These are phyloP conservation scores for Pigoraptor vietnamica DNA, from an alignment of 78 protist species.

Conservation along the genomic window DNA sequence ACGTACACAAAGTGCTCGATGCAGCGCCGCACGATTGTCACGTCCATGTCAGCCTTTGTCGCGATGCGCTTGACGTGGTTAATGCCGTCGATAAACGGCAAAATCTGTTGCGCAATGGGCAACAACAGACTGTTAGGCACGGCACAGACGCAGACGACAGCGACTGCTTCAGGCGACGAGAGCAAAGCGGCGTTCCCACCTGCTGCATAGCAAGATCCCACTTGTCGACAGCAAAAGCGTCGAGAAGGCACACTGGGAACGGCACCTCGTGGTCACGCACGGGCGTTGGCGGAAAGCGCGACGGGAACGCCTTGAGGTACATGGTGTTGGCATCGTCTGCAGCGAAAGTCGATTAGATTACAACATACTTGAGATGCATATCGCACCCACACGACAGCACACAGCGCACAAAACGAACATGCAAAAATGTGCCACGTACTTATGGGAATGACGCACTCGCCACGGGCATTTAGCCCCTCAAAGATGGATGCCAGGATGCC, in stretches of 20 bases:
- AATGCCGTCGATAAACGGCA: conserved; percentile 55
- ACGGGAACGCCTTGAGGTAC: conserved; percentile 23
- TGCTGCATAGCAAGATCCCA: conserved; percentile 4
- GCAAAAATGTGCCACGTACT: not conserved
- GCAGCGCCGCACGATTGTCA: conserved; percentile 31
- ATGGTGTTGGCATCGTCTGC: conserved; percentile 1
- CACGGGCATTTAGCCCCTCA: conserved; percentile 18
- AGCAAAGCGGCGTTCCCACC: not conserved
- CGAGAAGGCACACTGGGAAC: not conserved
- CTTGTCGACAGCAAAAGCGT: not conserved
- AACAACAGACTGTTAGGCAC: not conserved
- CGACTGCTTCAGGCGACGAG: too few species aligned
- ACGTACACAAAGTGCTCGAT: conserved; percentile 48
- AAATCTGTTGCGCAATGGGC: conserved; percentile 34
- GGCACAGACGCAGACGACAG: not conserved
- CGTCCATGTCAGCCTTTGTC: conserved; percentile 34
- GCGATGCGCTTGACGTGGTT: conserved; percentile 44
- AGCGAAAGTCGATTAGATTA: not conserved
- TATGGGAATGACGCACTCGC: not conserved
- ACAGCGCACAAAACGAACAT: not conserved
- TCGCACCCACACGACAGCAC: not conserved
- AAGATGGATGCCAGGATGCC: not conserved
- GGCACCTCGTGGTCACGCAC: conserved; percentile 48
- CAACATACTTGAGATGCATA: not conserved
- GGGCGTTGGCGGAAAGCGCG: conserved; percentile 14